A percentile compares a stretch with the other conserved stretches of the same genome.
phyloP scores from a whole-genome alignment of 106 monocot species.

The Allium cepa region DNA sequence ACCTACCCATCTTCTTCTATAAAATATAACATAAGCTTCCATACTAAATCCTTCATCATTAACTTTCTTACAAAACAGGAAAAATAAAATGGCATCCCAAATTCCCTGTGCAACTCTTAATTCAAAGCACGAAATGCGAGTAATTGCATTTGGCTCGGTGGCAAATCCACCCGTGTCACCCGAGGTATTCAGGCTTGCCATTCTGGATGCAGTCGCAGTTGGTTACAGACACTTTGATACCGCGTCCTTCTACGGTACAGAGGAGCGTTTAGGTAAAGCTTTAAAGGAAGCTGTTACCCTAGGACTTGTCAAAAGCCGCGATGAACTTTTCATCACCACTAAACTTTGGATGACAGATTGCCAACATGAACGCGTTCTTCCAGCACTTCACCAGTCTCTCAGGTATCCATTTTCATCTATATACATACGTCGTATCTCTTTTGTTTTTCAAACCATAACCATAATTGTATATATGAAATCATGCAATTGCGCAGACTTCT shows the following conservation, averaged over 20 bases:
- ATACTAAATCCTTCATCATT: background rate
- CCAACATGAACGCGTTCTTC: conserved; percentile 33
- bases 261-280: conserved; percentile 36
- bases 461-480: background rate
- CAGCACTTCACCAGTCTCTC: conserved; percentile 30
- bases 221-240: conserved; percentile 61
- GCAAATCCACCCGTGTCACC: background rate
- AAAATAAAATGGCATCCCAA: background rate
- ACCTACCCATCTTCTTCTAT: too few relatives aligned
- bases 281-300: conserved; percentile 19
- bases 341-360: conserved; percentile 41
- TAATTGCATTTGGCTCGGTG: conserved; percentile 28
- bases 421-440: background rate
- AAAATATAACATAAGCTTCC: too few relatives aligned
- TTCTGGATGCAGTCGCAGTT: conserved; percentile 18
- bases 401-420: conserved; percentile 7
- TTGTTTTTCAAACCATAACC: too few relatives aligned
- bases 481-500: conserved; percentile 13
- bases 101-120: background rate
- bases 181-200: background rate
- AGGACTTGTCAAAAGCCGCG: conserved; percentile 27
- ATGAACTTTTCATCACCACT: conserved; percentile 51
- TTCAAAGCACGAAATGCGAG: conserved; percentile 16
- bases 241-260: conserved; percentile 32
- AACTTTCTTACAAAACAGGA: background rate